Evolutionary conservation across 202 grass and related monocot species (phyloP).

Genomic region (Carex arenaria): DNA sequence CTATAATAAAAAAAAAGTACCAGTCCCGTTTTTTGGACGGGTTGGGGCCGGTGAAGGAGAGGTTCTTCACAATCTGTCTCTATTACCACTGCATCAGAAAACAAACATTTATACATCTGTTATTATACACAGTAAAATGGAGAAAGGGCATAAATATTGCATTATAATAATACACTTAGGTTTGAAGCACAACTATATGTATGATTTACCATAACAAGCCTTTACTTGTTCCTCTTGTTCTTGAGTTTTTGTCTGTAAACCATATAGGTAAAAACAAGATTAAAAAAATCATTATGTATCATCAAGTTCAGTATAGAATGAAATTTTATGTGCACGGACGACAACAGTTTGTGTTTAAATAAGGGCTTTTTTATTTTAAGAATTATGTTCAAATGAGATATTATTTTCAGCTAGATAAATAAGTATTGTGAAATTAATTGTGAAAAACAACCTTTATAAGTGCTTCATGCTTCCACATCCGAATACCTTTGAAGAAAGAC

Average conservation of each 20-base stretch:
- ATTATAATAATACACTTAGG: not conserved
- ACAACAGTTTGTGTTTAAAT: not conserved
- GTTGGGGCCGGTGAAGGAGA: conserved; percentile 49
- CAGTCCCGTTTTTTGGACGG: conserved; percentile 46
- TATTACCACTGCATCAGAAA: conserved; percentile 43
- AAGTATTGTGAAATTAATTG: not conserved
- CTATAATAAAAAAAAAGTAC: conserved; percentile 27
- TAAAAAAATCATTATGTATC: not conserved
- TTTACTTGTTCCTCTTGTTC: conserved; percentile 46
- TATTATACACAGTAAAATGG: conserved; percentile 16
- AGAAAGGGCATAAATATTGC: not conserved
- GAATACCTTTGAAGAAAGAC: conserved; percentile 86
- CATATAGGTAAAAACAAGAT: not conserved
- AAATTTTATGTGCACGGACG: not conserved
- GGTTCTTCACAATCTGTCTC: conserved; percentile 48
- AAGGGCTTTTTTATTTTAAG: not conserved
- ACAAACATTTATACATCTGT: conserved; percentile 6
- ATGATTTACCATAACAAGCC: conserved; percentile 24
- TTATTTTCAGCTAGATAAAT: not conserved
- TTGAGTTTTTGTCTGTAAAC: conserved; percentile 47
- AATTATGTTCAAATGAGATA: not conserved
- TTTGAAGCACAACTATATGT: not conserved
- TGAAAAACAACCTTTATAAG: conserved; percentile 55
- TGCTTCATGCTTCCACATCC: conserved; percentile 93
- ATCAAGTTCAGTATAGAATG: not conserved